Base-by-base conservation (phyloP, 129 eudicot species). In the Daucus carota region DNA sequence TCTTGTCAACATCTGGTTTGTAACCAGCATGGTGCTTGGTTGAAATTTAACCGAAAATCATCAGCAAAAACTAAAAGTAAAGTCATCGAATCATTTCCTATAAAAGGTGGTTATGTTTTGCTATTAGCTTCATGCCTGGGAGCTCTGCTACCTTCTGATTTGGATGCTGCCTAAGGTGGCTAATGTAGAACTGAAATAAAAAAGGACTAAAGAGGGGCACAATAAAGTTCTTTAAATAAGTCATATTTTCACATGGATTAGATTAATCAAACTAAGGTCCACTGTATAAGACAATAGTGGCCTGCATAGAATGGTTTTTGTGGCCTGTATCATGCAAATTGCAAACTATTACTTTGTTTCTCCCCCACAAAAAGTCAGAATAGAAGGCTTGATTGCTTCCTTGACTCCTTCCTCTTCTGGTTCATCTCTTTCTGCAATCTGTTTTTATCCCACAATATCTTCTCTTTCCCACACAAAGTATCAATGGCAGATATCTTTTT, bases 401-500 rank as follows among this genome's bases (percentile, higher is more conserved):
- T 54, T n/a, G 15, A n/a, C 5, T 54, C 63, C 2, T 8, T 8
- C 63, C 63, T 22, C 63, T 54, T 6, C 31, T 54, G 29, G 1
- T 54, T 54, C 14, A n/a, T n/a, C 31, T 54, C 24, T 6, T 18
- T 28, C 32, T 11, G 18, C 36, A 28, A 33, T 66, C 43, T 66
- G 24, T 33, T 66, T 67, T 24, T 24, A 15, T 10, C 2, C 42
- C 34, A 20, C 0, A 71, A 0, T 6, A 8, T 43, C 32, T 42
- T 40, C 50, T 71, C 74, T 11, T 71, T 43, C 62, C 15, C 44
- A 34, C 15, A 31, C 8, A 67, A 66, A 33, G 82, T 73, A 83
- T 34, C 76, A n/a, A 72, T 84, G 42, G 84, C 83, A 11, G 87
- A 86, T 60, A 40, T 83, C 63, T 83, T 86, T 79, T 46, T 86